Evolutionary conservation across 2,329 filamentous ascomycete species (phyloP), one percentile per base, ranked within the genome.

Genomic region (Colletotrichum shisoi): DNA sequence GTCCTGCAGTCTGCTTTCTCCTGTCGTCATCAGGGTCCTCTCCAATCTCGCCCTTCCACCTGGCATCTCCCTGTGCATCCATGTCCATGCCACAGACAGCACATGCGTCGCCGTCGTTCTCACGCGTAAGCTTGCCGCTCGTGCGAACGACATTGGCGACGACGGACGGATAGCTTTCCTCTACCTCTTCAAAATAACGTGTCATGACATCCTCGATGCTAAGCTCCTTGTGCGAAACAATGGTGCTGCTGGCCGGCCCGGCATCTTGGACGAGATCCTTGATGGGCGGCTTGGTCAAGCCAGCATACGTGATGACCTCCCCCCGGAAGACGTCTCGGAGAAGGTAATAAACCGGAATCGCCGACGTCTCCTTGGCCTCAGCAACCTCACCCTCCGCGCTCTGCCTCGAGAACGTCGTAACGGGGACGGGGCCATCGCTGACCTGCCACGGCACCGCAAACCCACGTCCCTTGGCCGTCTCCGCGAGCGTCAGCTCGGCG

Each of bases 111-210:
- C 75, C 76, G 1, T 80, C 72, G 8, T 37, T 62, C 0, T 81
- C 75, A 31, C 86, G 79, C 52, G 88, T 82, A 46, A 98, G 83
- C 78, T 96, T 97, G 58, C 88, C 89, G n/a, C 91, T 90, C 40
- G 94, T 99, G 69, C 93, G 88, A 5, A 97, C 94, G 11, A 99
- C 95, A 76, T 99, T 99, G 39, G 94, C 91, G 71, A 99, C 94
- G 63, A 98, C 93, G 62, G 91, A 92, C 3, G 94, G 92, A 74
- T 96, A 97, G 67, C 90, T 91, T 71, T 88, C 87, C 75, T 97
- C 94, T 17, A 97, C 92, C 46, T 88, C 90, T 71, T 88, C 87
- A 74, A 99, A 97, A 77, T 97, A 99, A 64, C 93, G 89, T 65
- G 84, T 81, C 89, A 98, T 94, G 61, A 99, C 85, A 71, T 94